A percentile compares a stretch with the other conserved stretches of the same genome.
phyloP scores from a whole-genome alignment of 2,329 filamentous ascomycete genomes.

The Alternaria consortialis region DNA sequence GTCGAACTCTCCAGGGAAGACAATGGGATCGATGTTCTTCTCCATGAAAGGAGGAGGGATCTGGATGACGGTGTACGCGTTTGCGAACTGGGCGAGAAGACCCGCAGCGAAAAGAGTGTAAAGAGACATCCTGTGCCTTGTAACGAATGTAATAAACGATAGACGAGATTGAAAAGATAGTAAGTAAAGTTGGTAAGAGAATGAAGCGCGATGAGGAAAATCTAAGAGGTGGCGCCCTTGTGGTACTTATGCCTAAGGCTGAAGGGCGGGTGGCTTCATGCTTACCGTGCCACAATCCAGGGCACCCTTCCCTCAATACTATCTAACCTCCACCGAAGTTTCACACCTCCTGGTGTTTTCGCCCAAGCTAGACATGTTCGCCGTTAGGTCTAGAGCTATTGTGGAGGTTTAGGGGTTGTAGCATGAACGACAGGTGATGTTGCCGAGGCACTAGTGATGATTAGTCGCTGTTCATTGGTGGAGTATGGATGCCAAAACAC shows the following conservation, averaged over 20 bases:
- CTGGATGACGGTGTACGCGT: slow-evolving; percentile 49
- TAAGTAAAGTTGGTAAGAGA: slow-evolving; percentile 4
- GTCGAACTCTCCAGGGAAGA: slow-evolving; percentile 52
- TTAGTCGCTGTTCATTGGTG: slow-evolving; percentile 7
- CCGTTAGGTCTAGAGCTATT: slow-evolving; percentile 10
- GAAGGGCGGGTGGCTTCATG: neutral
- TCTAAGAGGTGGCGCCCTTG: neutral
- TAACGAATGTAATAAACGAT: slow-evolving; percentile 24
- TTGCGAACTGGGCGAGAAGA: slow-evolving; percentile 37
- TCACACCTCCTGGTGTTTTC: slow-evolving; percentile 11
- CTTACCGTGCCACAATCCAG: slow-evolving; percentile 5
- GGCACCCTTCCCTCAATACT: slow-evolving; percentile 1
- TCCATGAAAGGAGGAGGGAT: slow-evolving; percentile 51
- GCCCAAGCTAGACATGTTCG: slow-evolving; percentile 14
- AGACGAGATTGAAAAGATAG: slow-evolving; percentile 9
- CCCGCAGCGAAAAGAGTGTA: slow-evolving; percentile 34
- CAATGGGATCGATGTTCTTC: slow-evolving; percentile 59
- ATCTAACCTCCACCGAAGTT: slow-evolving; percentile 8
- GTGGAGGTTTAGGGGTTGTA: slow-evolving; percentile 5
- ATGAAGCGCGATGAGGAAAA: slow-evolving; percentile 13
- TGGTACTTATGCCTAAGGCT: slow-evolving; percentile 13
- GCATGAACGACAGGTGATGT: slow-evolving; percentile 17
- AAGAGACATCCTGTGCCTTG: slow-evolving; percentile 45
- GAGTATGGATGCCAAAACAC: slow-evolving; percentile 15
- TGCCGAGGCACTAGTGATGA: slow-evolving; percentile 8